Base-by-base conservation (phyloP, 176 grass and related monocot species). In the Tillandsia leiboldiana region DNA sequence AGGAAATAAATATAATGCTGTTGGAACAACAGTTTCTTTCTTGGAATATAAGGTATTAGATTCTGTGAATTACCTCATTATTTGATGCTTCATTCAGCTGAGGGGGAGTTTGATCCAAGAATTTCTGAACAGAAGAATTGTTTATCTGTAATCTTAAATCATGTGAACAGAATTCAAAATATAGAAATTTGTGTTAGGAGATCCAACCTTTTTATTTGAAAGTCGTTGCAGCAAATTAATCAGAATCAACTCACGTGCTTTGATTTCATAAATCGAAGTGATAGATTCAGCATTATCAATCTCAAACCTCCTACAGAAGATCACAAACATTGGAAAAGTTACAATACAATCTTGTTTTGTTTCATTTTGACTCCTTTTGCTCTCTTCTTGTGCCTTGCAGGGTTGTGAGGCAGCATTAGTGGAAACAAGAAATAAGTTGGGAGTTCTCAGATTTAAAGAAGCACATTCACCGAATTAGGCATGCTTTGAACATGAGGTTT, bases 221-320 rank as follows among this genome's bases (percentile, higher is more conserved):
- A 67, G 18, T 3, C 33, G 65, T 49, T 67, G 65, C 65, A 67
- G 65, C 42, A 9, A 12, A 67, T 67, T 10, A 2, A 67, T 49
- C 28, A 67, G 33, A 67, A 67, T 67, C 6, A 15, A 29, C 3
- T 67, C 65, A 4, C 6, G 27, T n/a, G 15, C 11, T 67, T 67
- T 23, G 13, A 42, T 42, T 42, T 4, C 33, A 42, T 42, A 42
- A 42, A 42, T 42, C 33, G 33, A 42, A 42, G 33, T 42, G 33
- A 66, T 67, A 61, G 56, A 10, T 47, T 48, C 13, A 8, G 12
- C 5, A 17, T 67, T 2, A 5, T 67, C 65, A n/a, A 67, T 10
- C 29, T 67, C 28, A 49, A 67, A 67, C 28, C 6, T 67, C 65
- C 65, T 67, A 67, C 29, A 67, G n/a, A 33, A 61, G 28, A 15